phyloP scores from a whole-genome alignment of 371 early-diverging fungal species.

The Rhizopus arrhizus region DNA sequence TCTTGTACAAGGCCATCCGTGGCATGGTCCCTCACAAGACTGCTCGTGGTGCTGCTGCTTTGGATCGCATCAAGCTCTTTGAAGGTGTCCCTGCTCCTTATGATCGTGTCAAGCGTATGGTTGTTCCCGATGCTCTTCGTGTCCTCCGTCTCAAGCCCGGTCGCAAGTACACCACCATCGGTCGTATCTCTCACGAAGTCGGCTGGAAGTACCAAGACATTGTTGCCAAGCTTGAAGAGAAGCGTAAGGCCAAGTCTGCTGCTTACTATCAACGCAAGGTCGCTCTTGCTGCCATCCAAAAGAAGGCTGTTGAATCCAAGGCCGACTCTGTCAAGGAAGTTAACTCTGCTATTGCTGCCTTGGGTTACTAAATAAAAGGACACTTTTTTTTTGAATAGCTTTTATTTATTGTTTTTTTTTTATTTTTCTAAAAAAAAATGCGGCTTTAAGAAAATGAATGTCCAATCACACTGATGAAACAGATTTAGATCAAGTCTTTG shows the following conservation, averaged over 20 bases:
- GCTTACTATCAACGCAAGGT: constrained; percentile 92
- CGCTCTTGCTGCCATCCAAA: constrained; percentile 47
- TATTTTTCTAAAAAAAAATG: too few species aligned
- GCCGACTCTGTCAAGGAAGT: constrained; percentile 52
- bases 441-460: too few species aligned
- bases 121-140: constrained; percentile 96
- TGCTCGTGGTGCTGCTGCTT: constrained; percentile 96
- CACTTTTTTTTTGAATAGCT: constrained; percentile 17
- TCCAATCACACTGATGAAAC: too few species aligned
- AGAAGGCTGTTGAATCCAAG: constrained; percentile 55
- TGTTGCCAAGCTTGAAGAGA: constrained; percentile 93
- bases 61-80: constrained; percentile 97
- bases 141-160: constrained; percentile 96
- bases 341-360: constrained; percentile 52
- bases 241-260: constrained; percentile 93
- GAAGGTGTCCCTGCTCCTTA: constrained; percentile 99
- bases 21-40: constrained; percentile 99
- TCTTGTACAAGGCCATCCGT: constrained; percentile 97
- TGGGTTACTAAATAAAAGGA: constrained; percentile 53
- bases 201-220: constrained; percentile 99
- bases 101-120: constrained; percentile 95
- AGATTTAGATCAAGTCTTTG: too few species aligned
- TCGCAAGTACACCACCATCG: constrained; percentile 95
- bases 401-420: too few species aligned
- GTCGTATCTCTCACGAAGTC: constrained; percentile 94